phyloP scores from a whole-genome alignment of 108 stramenopile genomes.

The Pseudonitzschia multiseries region DNA sequence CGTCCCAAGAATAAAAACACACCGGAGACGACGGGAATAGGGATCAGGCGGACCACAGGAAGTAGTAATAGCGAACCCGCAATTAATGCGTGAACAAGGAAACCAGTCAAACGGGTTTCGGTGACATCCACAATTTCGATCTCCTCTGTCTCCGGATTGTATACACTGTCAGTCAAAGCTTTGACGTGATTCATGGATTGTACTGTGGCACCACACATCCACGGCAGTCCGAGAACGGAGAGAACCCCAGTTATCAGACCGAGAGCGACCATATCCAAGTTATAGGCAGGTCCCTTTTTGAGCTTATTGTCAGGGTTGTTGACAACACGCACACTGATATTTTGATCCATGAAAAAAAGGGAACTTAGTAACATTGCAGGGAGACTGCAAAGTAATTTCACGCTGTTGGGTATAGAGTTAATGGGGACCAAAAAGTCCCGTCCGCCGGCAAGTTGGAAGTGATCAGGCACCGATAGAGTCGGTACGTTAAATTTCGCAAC shows the following conservation, averaged over 20 bases:
- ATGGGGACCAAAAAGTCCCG: conserved; percentile 72
- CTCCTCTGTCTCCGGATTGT: conserved; percentile 72
- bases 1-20: conserved; percentile 94
- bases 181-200: conserved; percentile 93
- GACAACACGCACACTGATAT: conserved; percentile 91
- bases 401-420: conserved; percentile 55
- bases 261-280: conserved; percentile 90
- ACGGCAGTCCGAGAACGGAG: conserved; percentile 90
- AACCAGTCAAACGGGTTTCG: conserved; percentile 92
- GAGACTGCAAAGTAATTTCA: conserved; percentile 75
- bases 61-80: conserved; percentile 73
- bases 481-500: conserved; percentile 73
- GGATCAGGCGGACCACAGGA: conserved; percentile 79
- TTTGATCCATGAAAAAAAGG: conserved; percentile 96
- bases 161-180: conserved; percentile 80
- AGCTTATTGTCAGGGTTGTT: conserved; percentile 90
- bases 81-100: conserved; percentile 88
- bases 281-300: conserved; percentile 91
- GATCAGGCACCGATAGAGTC: conserved; percentile 73
- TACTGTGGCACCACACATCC: conserved; percentile 98
- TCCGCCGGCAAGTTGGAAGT: conserved; percentile 79
- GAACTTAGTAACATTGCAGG: conserved; percentile 86
- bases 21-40: conserved; percentile 92
- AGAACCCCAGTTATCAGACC: conserved; percentile 83
- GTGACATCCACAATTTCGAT: conserved; percentile 74